Evolutionary conservation across 441 rosid species (phyloP).

Genomic region (Erodium chrysanthum): DNA sequence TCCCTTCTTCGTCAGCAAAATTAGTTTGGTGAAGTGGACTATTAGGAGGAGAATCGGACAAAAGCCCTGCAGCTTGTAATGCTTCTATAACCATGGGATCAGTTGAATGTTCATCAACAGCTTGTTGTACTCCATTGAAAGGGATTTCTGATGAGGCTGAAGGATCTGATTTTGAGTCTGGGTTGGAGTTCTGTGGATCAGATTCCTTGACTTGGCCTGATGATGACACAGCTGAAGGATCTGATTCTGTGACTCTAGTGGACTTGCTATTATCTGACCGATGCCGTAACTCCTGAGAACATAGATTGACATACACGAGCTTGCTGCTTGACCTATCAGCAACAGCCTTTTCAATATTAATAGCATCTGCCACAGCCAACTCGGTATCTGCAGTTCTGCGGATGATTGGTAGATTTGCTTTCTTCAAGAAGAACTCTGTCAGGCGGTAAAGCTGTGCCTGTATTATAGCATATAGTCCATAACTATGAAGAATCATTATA

Average conservation of each 20-base stretch:
- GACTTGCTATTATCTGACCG: slow-evolving; percentile 36
- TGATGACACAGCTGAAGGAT: slow-evolving; percentile 23
- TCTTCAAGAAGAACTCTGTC: slow-evolving; percentile 73
- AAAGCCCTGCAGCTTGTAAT: slow-evolving; percentile 78
- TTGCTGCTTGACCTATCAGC: slow-evolving; percentile 87
- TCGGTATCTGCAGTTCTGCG: slow-evolving; percentile 83
- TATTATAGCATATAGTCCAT: slow-evolving; percentile 15
- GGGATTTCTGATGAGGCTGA: slow-evolving; percentile 24
- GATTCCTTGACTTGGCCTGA: slow-evolving; percentile 22
- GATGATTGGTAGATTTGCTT: slow-evolving; percentile 53
- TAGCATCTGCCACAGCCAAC: slow-evolving; percentile 96
- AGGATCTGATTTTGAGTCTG: slow-evolving; percentile 24
- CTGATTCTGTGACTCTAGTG: slow-evolving; percentile 24
- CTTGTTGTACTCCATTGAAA: slow-evolving; percentile 29
- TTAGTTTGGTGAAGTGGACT: slow-evolving; percentile 45
- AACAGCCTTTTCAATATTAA: slow-evolving; percentile 73
- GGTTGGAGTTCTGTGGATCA: slow-evolving; percentile 17
- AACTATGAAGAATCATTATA: neutral
- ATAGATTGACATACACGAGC: slow-evolving; percentile 74
- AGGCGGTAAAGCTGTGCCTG: slow-evolving; percentile 84
- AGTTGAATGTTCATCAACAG: slow-evolving; percentile 26
- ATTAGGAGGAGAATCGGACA: slow-evolving; percentile 83
- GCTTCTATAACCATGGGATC: slow-evolving; percentile 52
- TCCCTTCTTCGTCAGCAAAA: slow-evolving; percentile 34
- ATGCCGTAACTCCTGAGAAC: slow-evolving; percentile 76